Evolutionary conservation across 1,139 yeast genomes (phyloP).

Genomic region (Kazachstania sp.): DNA sequence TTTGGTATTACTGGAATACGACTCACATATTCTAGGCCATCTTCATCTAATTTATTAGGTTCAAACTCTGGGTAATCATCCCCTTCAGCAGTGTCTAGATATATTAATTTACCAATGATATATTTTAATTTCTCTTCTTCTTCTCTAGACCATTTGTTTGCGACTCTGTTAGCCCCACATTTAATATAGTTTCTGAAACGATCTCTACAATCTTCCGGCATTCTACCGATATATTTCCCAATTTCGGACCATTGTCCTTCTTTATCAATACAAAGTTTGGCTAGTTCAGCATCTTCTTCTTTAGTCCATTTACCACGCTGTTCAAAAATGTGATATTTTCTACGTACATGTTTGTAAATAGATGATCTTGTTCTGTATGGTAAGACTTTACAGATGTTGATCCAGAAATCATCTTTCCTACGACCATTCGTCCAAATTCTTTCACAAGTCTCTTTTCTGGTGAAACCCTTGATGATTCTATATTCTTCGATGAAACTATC

Average conservation of each 20-base stretch:
- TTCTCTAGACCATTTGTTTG: conserved; percentile 67
- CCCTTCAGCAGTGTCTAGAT: conserved; percentile 17
- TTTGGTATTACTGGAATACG: conserved; percentile 19
- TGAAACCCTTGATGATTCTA: conserved; percentile 50
- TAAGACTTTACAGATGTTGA: conserved; percentile 59
- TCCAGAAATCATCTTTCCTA: conserved; percentile 86
- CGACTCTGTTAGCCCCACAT: conserved; percentile 71
- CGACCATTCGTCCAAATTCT: conserved; percentile 85
- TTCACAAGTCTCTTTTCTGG: conserved; percentile 62
- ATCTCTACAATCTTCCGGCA: conserved; percentile 97
- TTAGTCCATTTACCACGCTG: conserved; percentile 84
- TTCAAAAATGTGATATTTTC: conserved; percentile 79
- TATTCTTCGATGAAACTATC: conserved; percentile 66
- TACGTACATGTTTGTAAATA: conserved; percentile 81
- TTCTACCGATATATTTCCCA: conserved; percentile 70
- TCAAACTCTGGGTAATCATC: conserved; percentile 4
- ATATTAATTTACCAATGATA: conserved; percentile 43
- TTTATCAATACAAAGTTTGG: conserved; percentile 52
- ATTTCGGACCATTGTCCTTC: conserved; percentile 83
- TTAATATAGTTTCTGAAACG: conserved; percentile 92
- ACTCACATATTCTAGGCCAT: conserved; percentile 16
- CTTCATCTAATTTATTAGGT: conserved; percentile 11
- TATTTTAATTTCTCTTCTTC: conserved; percentile 59
- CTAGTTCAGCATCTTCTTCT: conserved; percentile 65
- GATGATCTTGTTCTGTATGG: conserved; percentile 84